Evolutionary conservation across 2,329 filamentous ascomycete species (phyloP), one percentile per base, ranked within the genome.

Genomic region (Nemania sp.): DNA sequence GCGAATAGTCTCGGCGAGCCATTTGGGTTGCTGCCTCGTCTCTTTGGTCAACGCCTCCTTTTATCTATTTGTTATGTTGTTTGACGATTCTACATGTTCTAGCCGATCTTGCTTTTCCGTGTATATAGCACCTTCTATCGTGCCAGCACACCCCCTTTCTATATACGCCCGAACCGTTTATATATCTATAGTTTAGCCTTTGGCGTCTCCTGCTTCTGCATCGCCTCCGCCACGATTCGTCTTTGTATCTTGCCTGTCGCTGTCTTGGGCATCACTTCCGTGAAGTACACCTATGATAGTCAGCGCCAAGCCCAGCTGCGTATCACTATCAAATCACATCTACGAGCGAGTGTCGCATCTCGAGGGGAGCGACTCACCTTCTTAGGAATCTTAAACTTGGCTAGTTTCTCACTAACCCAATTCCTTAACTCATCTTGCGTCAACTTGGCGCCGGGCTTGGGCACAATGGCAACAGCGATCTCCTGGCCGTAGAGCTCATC

Each of bases 181-280:
- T 57, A 15, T 64, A 32, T 32, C 64, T 86, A 89, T 72, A 89
- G 78, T 80, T 87, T 88, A 15, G 86, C 82, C 78, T 85, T 87
- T 62, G 80, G 79, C 63, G 72, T 70, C 49, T 90, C 89, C 78
- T 90, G 87, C 84, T 92, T 92, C 79, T 90, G 84, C 92, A 97
- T 95, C 32, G 88, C 88, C 80, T 95, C 92, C 15, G 93, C 93
- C n/a, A 97, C 93, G 75, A 94, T 93, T 70, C 92, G 87, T 69
- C 93, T 85, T 81, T 97, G 93, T 67, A 97, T 92, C 85, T 97
- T 97, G 64, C 93, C 93, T 5, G 93, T 97, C n/a, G 93, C 93
- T 3, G 93, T 95, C 86, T 97, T 97, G 70, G 93, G 93, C 89
- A 97, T 97, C 72, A 90, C 82, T 66, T 93, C 87, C 41, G 93